phyloP scores from a whole-genome alignment of 2,329 filamentous ascomycete genomes.

The Aspergillus ruber region DNA sequence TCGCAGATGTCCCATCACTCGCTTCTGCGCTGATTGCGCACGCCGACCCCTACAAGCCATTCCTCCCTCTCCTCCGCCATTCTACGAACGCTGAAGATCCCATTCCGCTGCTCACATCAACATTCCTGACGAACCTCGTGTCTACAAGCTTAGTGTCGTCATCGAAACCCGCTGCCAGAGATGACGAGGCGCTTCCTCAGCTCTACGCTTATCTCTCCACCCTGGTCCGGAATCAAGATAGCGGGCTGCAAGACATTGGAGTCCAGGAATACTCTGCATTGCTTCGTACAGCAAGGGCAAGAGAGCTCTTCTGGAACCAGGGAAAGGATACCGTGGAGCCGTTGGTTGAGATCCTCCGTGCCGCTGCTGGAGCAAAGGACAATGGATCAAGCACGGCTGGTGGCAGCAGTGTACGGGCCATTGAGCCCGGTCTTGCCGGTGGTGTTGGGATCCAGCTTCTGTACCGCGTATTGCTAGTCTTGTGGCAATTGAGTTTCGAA shows the following conservation, averaged over 20 bases:
- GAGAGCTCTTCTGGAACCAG: constrained; percentile 86
- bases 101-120: constrained; percentile 82
- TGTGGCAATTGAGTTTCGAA: constrained; percentile 98
- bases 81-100: constrained; percentile 78
- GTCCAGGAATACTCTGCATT: constrained; percentile 86
- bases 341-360: constrained; percentile 69
- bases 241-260: constrained; percentile 88
- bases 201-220: constrained; percentile 81
- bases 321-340: constrained; percentile 76
- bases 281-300: constrained; percentile 65
- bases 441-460: constrained; percentile 87
- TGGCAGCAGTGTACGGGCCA: constrained; percentile 54
- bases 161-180: constrained; percentile 54
- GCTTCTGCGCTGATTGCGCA: constrained; percentile 69
- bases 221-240: constrained; percentile 77
- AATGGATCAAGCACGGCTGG: constrained; percentile 55
- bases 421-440: constrained; percentile 58
- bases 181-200: constrained; percentile 69
- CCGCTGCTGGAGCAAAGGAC: constrained; percentile 68
- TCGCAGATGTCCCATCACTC: constrained; percentile 69
- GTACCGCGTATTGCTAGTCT: constrained; percentile 85
- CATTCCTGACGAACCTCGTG: constrained; percentile 75
- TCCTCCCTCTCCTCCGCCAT: constrained; percentile 75
- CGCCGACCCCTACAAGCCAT: constrained; percentile 65
- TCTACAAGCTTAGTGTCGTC: constrained; percentile 56